These are phyloP conservation scores for Trichophyton schoenleinii DNA, from an alignment of 2,329 filamentous ascomycete species.

Conservation along the genomic window DNA sequence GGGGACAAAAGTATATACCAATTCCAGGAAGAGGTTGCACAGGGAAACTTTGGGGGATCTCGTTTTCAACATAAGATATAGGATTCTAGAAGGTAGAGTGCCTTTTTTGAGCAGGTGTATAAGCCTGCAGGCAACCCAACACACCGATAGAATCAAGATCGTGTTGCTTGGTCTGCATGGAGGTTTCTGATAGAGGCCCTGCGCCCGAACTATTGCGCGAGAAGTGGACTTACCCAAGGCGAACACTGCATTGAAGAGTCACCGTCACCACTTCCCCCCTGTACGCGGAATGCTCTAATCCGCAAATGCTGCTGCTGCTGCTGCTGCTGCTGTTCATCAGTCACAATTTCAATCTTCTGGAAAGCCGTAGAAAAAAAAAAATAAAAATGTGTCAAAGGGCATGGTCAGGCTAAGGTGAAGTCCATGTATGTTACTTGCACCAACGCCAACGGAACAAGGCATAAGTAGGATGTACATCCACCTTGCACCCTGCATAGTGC, in stretches of 20 bases:
- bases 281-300: neutral
- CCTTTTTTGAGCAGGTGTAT: neutral
- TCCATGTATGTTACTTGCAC: neutral
- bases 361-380: neutral
- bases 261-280: neutral
- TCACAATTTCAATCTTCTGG: constrained; percentile 1
- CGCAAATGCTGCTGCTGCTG: neutral
- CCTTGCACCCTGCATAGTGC: neutral
- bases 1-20: neutral
- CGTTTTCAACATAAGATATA: neutral
- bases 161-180: too few relatives aligned
- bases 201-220: neutral
- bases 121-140: neutral
- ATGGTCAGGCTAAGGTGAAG: neutral
- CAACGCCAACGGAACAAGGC: neutral
- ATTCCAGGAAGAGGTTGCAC: neutral
- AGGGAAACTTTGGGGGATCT: neutral
- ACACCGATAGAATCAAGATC: neutral
- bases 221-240: neutral
- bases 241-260: neutral
- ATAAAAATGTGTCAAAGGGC: neutral
- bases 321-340: neutral
- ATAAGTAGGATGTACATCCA: neutral
- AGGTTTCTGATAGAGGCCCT: neutral
- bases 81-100: neutral